Evolutionary conservation across 2,329 filamentous ascomycete genomes (phyloP), one percentile per base, ranked within the genome.

Genomic region (Ilyonectria sp.): DNA sequence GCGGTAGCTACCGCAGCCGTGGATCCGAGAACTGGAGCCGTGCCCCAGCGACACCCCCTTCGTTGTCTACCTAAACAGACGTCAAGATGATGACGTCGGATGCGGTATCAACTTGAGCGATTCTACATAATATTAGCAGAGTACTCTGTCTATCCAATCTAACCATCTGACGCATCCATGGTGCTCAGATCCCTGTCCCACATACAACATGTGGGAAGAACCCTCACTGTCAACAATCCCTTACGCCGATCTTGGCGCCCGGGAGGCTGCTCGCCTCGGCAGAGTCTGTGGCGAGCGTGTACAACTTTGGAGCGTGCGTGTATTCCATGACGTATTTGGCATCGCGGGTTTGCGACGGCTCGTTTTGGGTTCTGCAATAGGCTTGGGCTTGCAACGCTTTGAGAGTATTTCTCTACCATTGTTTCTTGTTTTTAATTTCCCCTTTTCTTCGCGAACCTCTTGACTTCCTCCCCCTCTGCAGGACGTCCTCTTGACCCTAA

Each of bases 1-100:
- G 84, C 21, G 81, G 83, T 49, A 74, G 74, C 21, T 85, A 82
- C 65, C 80, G 84, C 37, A 78, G 79, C 46, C 79, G 82, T 63
- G 77, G 76, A 26, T 79, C 81, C 13, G 82, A 85, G 6, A 81
- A 75, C 64, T 86, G 84, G 84, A 79, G 76, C 50, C 81, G 83
- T 44, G 72, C 74, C 65, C 63, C 74, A 17, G 72, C 72, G 33
- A 67, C 74, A 17, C 70, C 72, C 50, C 58, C 75, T 26, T 76
- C 77, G 49, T 65, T 74, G 55, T 66, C 75, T 57, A 64, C 72
- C 47, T 78, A 75, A 73, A 65, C 62, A 46, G 57, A 64, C 40
- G 63, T 63, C 64, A 43, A 65, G 59, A 57, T 54, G 67, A 61
- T 57, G 63, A 54, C 53, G 44, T 55, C 35, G 26, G 59, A 55